phyloP scores from a whole-genome alignment of 768 basidiomycete genomes.

The Amanita pallidorosea region DNA sequence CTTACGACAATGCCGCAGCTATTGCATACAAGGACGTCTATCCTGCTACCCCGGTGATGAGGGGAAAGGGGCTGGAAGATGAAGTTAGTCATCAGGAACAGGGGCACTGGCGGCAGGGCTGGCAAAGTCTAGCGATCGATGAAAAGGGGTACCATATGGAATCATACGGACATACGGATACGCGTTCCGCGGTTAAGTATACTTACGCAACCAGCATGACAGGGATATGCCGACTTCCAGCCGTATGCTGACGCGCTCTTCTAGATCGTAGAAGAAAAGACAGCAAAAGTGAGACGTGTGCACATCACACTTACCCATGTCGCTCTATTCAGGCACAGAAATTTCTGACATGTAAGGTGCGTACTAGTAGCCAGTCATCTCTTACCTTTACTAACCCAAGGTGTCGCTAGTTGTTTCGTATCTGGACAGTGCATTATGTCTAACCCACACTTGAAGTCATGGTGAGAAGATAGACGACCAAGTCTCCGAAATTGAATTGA shows the following conservation, averaged over 20 bases:
- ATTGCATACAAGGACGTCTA: slow-evolving; percentile 52
- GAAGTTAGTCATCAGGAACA: too few species aligned
- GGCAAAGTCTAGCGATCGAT: too few species aligned
- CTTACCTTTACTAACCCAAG: too few species aligned
- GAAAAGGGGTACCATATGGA: too few species aligned
- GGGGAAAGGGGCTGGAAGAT: too few species aligned
- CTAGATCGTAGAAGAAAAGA: neutral
- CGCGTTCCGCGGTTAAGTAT: too few species aligned
- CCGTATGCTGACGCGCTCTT: too few species aligned
- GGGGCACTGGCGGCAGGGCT: too few species aligned
- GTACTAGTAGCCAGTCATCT: neutral
- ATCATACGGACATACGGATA: too few species aligned
- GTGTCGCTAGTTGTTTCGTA: neutral
- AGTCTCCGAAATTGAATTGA: neutral
- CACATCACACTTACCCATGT: neutral
- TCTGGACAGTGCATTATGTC: neutral
- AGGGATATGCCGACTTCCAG: too few species aligned
- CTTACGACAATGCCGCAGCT: slow-evolving; percentile 64
- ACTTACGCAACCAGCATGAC: too few species aligned
- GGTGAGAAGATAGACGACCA: neutral
- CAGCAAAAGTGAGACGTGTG: neutral
- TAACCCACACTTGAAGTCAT: neutral
- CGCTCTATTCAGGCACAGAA: neutral
- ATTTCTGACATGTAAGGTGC: neutral
- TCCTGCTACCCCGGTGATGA: slow-evolving; percentile 34